These are phyloP conservation scores for Candida ortonii DNA, from an alignment of 805 yeast species.

Conservation along the genomic window DNA sequence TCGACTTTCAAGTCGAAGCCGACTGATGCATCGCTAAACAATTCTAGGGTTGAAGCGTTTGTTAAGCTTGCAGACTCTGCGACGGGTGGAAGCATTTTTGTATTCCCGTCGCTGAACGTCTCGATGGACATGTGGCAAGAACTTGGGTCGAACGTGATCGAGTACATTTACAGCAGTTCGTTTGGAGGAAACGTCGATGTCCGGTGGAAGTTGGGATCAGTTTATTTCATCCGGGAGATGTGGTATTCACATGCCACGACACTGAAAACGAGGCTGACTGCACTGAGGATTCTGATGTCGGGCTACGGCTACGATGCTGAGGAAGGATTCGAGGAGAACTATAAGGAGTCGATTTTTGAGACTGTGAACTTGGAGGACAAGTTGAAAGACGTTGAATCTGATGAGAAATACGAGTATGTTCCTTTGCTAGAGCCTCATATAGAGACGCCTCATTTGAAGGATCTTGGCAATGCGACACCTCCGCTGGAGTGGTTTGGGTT, in stretches of 20 bases:
- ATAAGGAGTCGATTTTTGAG: constrained; percentile 34
- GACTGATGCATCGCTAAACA: constrained; percentile 42
- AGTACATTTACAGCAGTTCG: constrained; percentile 64
- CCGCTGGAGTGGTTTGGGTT: constrained; percentile 98
- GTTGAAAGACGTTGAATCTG: constrained; percentile 47
- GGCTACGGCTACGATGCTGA: constrained; percentile 33
- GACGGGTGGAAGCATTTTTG: constrained; percentile 75
- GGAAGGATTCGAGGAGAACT: constrained; percentile 30
- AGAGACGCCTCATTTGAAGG: constrained; percentile 85
- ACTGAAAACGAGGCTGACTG: constrained; percentile 55
- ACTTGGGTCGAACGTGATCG: constrained; percentile 49
- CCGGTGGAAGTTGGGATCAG: constrained; percentile 91
- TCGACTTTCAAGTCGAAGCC: constrained; percentile 54
- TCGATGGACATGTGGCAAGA: constrained; percentile 74
- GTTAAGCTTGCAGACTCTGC: constrained; percentile 54
- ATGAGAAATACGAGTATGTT: constrained; percentile 48
- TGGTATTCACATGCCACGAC: constrained; percentile 82
- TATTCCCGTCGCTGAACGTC: constrained; percentile 72
- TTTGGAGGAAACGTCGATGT: constrained; percentile 91
- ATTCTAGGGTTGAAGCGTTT: constrained; percentile 52
- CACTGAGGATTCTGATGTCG: constrained; percentile 32
- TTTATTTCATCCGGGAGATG: constrained; percentile 89
- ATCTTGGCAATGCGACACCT: constrained; percentile 95
- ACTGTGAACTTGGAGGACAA: constrained; percentile 38
- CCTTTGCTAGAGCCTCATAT: constrained; percentile 76